Conservation (phyloP, 441 rosid genomes). For the Gossypium aridum region DNA sequence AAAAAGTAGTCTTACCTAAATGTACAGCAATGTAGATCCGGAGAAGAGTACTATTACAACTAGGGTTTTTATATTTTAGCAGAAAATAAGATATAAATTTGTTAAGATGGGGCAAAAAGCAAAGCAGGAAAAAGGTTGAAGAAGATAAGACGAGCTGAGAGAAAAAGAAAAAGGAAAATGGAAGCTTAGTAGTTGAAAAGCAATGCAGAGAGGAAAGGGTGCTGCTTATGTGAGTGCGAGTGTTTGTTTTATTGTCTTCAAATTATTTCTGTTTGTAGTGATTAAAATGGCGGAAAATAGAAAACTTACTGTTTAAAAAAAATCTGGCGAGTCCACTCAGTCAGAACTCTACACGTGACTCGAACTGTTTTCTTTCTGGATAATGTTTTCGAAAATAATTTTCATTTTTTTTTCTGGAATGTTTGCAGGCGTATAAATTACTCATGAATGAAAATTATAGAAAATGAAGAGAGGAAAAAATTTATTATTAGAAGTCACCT, state of each 20-base stretch:
- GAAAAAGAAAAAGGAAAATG: background rate
- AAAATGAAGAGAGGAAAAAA: background rate
- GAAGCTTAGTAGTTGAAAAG: background rate
- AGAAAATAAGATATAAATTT: background rate
- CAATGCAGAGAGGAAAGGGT: background rate
- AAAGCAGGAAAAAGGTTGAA: background rate
- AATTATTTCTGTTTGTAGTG: background rate
- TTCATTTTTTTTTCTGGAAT: no score
- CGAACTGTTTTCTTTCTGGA: background rate
- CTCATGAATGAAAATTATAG: background rate
- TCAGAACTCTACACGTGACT: background rate
- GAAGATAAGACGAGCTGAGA: background rate
- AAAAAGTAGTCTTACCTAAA: background rate
- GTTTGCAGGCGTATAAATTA: no score
- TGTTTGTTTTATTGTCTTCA: background rate
- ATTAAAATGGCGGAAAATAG: background rate
- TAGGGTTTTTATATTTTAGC: conserved; percentile 10
- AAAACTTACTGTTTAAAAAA: background rate
- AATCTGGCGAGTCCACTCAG: background rate
- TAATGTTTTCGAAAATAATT: no score
- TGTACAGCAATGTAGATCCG: conserved; percentile 27
- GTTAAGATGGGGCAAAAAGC: background rate
- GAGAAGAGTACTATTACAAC: background rate
- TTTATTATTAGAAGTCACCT: background rate
- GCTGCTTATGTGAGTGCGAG: background rate